A percentile compares a stretch with the other conserved stretches of the same genome.
These are phyloP conservation scores for Aspergillus sp. DNA, from an alignment of 2,329 filamentous ascomycete species.

Conservation along the genomic window DNA sequence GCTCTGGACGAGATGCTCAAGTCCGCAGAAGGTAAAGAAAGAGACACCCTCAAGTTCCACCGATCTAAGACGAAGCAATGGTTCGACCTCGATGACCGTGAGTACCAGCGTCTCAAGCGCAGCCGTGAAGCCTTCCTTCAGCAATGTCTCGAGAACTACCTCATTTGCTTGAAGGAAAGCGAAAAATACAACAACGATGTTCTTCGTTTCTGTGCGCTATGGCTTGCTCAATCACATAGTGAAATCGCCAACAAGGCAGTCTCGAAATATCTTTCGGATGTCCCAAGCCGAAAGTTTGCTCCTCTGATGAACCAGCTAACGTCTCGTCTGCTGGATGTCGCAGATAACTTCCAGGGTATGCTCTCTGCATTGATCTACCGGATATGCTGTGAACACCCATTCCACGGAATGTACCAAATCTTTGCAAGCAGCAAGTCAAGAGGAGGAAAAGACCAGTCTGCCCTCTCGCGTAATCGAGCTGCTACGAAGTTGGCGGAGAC, in stretches of 20 bases:
- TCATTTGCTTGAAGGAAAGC: constrained; percentile 80
- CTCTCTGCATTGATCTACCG: constrained; percentile 74
- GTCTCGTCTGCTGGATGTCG: constrained; percentile 79
- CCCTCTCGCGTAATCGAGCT: constrained; percentile 73
- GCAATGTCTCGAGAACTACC: constrained; percentile 89
- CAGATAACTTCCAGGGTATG: constrained; percentile 73
- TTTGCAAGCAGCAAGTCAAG: constrained; percentile 78
- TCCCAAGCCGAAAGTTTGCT: constrained; percentile 91
- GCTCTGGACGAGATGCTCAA: constrained; percentile 69
- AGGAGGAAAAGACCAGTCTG: constrained; percentile 71
- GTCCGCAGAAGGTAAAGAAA: constrained; percentile 55
- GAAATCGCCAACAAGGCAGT: constrained; percentile 78
- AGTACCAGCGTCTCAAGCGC: constrained; percentile 77
- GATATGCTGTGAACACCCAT: constrained; percentile 92
- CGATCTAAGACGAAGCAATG: constrained; percentile 79
- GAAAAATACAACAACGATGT: constrained; percentile 89
- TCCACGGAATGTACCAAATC: constrained; percentile 96
- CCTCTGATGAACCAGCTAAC: constrained; percentile 93
- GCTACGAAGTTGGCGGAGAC: constrained; percentile 69
- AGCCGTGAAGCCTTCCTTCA: constrained; percentile 83
- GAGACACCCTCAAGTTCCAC: constrained; percentile 62
- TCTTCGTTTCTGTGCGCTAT: constrained; percentile 88
- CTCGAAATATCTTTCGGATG: constrained; percentile 67
- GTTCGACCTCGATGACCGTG: constrained; percentile 87
- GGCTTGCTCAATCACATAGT: constrained; percentile 85